Percentiles rank a stretch among this genome's conserved stretches.
Evolutionary conservation across 306 rosid species (phyloP).

Genomic region (Fragaria vesca): DNA sequence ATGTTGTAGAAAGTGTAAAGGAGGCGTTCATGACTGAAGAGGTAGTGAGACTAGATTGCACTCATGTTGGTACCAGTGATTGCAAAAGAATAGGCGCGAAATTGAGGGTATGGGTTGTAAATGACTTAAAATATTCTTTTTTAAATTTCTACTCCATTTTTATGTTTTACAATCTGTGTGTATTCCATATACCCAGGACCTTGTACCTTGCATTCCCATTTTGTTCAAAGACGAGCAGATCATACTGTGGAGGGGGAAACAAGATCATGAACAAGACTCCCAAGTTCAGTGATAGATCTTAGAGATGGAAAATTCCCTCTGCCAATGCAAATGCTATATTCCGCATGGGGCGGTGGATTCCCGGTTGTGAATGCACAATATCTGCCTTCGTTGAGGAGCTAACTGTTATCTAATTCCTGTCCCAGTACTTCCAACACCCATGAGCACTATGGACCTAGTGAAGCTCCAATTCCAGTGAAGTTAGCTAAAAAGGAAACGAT

Average conservation of each 20-base stretch:
- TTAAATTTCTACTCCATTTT: conserved; percentile 4
- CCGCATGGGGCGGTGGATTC: too few species aligned
- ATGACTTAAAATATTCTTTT: not conserved
- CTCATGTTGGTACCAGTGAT: conserved; percentile 71
- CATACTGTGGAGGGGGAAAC: conserved; percentile 84
- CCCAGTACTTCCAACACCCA: not conserved
- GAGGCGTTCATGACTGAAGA: conserved; percentile 72
- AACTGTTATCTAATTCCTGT: too few species aligned
- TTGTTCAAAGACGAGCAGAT: conserved; percentile 89
- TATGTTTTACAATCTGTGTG: not conserved
- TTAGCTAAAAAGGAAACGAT: too few species aligned
- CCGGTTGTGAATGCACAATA: too few species aligned
- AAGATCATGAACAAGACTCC: conserved; percentile 30
- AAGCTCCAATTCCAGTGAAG: too few species aligned
- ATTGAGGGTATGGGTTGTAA: conserved; percentile 50
- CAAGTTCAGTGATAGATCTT: conserved; percentile 17
- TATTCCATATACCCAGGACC: conserved; percentile 49
- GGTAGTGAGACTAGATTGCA: conserved; percentile 83
- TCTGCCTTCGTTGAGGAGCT: too few species aligned
- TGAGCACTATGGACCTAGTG: too few species aligned
- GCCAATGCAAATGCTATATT: not conserved
- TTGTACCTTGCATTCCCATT: conserved; percentile 82
- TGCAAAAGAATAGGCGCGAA: conserved; percentile 86
- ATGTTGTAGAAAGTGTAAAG: conserved; percentile 71
- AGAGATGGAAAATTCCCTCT: not conserved